Evolutionary conservation across 257 asterid species (phyloP), one percentile per base, ranked within the genome.

Genomic region (Solanum rostratum): DNA sequence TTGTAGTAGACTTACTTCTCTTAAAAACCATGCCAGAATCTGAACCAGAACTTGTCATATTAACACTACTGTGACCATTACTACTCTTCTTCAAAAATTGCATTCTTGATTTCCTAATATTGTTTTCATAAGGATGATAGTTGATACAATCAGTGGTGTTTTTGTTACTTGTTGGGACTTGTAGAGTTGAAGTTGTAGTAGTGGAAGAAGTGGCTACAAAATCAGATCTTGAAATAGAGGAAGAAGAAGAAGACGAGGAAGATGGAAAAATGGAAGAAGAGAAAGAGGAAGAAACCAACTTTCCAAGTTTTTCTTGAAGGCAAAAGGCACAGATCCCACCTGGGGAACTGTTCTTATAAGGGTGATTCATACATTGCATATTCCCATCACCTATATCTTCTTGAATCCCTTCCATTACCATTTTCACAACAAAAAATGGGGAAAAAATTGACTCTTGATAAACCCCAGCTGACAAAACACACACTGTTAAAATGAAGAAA

Each of bases 401-500:
- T 83, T 93, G 98, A 91, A 95, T 94, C 65, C 94, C 98, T 87
- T 97, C 98, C 97, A 92, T 93, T 86, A 94, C 98, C 98, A 95
- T 95, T 78, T 50, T 74, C n/a, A 24, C 60, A 46, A 4, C 24
- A 22, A 3, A 76, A 46, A 78, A 50, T 27, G 46, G 63, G 22
- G 49, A 18, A 66, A 10, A 66, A 68, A 66, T 33, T 9, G 76
- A n/a, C n/a, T 66, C 46, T 66, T 66, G 74, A 15, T 3, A 66
- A 15, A 30, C 45, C 22, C 22, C 43, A 66, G 24, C 2, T 66
- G 74, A 65, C 74, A 65, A 30, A 29, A 30, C 74, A 66, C 74
- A 65, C 45, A 16, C 76, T 30, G 8, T 66, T 14, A 66, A 20
- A 63, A 63, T 24, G 41, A 10, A 11, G 18, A 0, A 20, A n/a